Percentiles rank a stretch among this genome's conserved stretches.
phyloP scores from a whole-genome alignment of 2,329 filamentous ascomycete species.

The Ascochyta viciae-villosae region DNA sequence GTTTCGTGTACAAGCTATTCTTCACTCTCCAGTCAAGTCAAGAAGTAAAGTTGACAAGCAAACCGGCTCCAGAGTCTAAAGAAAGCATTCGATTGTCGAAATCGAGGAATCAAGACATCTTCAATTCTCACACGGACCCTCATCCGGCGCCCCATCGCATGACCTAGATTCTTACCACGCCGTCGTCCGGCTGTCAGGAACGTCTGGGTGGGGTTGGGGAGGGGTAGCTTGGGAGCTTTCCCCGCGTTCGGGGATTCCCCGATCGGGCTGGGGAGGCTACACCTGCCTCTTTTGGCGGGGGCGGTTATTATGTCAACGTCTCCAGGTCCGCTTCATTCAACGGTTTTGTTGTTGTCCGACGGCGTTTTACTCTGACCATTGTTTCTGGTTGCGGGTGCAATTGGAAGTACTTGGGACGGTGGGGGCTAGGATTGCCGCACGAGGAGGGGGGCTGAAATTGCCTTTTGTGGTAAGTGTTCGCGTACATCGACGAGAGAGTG shows the following conservation, averaged over 20 bases:
- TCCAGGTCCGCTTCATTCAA: neutral
- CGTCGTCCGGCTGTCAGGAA: slow-evolving; percentile 1
- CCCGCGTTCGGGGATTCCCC: slow-evolving; percentile 2
- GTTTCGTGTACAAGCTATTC: neutral
- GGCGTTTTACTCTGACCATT: neutral
- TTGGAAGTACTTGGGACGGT: neutral
- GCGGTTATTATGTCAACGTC: neutral
- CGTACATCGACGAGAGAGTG: neutral
- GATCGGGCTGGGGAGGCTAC: neutral
- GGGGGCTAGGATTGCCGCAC: too few relatives aligned
- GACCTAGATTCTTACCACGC: neutral
- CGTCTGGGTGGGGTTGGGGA: slow-evolving; percentile 10
- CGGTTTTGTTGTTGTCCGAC: neutral
- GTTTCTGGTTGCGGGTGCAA: neutral
- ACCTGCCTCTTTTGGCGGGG: neutral
- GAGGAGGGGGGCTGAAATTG: neutral
- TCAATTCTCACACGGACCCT: neutral
- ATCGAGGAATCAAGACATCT: neutral
- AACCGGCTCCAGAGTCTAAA: too few relatives aligned
- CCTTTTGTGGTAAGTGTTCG: neutral
- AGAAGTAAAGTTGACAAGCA: neutral
- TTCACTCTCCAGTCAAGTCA: neutral
- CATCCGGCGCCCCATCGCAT: neutral
- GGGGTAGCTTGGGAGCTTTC: slow-evolving; percentile 7
- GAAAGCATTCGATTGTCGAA: neutral